These are phyloP conservation scores for Suillus plorans DNA, from an alignment of 768 basidiomycete species.

Conservation along the genomic window DNA sequence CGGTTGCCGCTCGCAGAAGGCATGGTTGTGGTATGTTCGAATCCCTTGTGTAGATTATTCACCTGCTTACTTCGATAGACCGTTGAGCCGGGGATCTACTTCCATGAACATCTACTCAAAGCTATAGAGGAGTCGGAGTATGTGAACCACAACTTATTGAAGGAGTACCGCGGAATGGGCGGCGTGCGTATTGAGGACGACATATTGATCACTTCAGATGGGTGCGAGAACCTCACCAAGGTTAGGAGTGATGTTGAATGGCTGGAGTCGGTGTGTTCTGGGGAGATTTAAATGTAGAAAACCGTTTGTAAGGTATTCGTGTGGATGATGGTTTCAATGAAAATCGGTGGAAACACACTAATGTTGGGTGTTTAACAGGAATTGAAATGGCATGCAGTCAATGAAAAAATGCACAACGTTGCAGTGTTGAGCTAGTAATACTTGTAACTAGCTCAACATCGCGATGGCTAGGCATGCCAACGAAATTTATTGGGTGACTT, in stretches of 20 bases:
- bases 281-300: slow-evolving; percentile 36
- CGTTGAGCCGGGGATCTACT: slow-evolving; percentile 89
- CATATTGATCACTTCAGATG: slow-evolving; percentile 70
- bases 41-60: slow-evolving; percentile 1
- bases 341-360: not conserved
- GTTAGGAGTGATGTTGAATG: slow-evolving; percentile 80
- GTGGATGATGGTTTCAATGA: not conserved
- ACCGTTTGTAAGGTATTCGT: not conserved
- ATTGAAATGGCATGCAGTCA: not conserved
- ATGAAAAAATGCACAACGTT: too few relatives aligned
- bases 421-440: too few relatives aligned
- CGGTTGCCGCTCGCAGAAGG: slow-evolving; percentile 67
- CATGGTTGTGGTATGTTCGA: slow-evolving; percentile 82
- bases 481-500: not conserved
- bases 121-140: not conserved
- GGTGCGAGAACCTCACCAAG: slow-evolving; percentile 83
- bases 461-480: too few relatives aligned
- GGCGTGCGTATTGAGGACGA: slow-evolving; percentile 96
- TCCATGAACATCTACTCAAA: slow-evolving; percentile 62
- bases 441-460: too few relatives aligned
- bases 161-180: slow-evolving; percentile 77
- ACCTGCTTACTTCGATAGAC: slow-evolving; percentile 48
- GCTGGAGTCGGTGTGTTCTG: slow-evolving; percentile 82
- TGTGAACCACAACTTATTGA: slow-evolving; percentile 57
- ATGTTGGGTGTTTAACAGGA: not conserved